Base-by-base conservation (phyloP, 805 yeast genomes). In the Groenewaldozyma tartarivorans region DNA sequence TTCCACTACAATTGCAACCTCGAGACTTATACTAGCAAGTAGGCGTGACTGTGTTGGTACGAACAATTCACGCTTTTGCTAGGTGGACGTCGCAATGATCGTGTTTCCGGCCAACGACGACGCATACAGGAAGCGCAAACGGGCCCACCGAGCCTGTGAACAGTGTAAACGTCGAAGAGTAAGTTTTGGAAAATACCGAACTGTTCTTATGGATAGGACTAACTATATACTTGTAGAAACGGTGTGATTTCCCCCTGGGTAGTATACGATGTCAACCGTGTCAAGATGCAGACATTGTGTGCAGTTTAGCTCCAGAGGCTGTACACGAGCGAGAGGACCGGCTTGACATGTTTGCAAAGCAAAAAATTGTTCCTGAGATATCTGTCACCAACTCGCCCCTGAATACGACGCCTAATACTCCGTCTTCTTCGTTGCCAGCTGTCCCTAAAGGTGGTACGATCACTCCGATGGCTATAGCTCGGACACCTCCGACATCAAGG, bases 71-170 rank as follows among this genome's bases (percentile, higher is more conserved):
- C n/a, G n/a, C n/a, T n/a, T n/a, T n/a, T n/a, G n/a, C n/a, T n/a
- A n/a, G n/a, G n/a, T n/a, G n/a, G n/a, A n/a, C 7, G 7, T 24
- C 36, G 20, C 38, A 30, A 64, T 64, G 66, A 57, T 59, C 49
- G 71, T 65, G 40, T 65, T 65, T 39, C 70, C 70, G 3, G 69
- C 70, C 19, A 65, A 66, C 50, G 58, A 66, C 47, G 59, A 53
- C 16, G 63, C 54, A 44, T 65, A 63, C 48, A 59, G 69, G 35
- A 56, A 56, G 21, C 61, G 70, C n/a, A 66, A 66, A 42, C 52
- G 70, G 7, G 67, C 66, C 2, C 66, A 62, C 52, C 57, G 60
- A 47, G 68, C 70, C 35, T 65, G 70, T 47, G 58, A 57, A 37
- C 64, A 57, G 45, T 65, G 70, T 51, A 58, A 67, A 38, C 54